phyloP scores from a whole-genome alignment of 129 eudicot species.

The Silybum marianum region DNA sequence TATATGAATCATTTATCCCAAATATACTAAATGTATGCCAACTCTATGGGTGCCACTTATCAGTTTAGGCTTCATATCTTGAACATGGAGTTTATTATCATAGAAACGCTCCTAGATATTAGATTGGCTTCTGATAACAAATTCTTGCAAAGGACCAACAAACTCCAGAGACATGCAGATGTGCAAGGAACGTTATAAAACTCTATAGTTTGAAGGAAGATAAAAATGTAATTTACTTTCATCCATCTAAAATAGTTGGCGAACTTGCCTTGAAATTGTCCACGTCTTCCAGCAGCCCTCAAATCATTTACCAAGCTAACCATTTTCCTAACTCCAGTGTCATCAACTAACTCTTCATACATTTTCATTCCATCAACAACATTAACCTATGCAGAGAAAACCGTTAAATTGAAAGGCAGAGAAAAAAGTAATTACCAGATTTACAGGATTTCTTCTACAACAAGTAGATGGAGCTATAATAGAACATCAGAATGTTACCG shows the following conservation, averaged over 20 bases:
- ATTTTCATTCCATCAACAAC: constrained; percentile 60
- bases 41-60: not conserved
- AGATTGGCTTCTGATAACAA: not conserved
- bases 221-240: not conserved
- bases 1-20: not conserved
- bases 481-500: constrained; percentile 34
- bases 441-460: not conserved
- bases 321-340: constrained; percentile 49
- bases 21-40: not conserved
- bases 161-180: not conserved
- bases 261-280: constrained; percentile 63
- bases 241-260: not conserved
- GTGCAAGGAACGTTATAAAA: not conserved
- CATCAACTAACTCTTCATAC: constrained; percentile 47
- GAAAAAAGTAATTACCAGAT: not conserved
- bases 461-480: constrained; percentile 2
- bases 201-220: not conserved
- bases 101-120: not conserved
- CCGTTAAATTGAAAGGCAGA: constrained; percentile 7
- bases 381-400: constrained; percentile 45
- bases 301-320: constrained; percentile 48
- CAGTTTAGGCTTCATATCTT: not conserved
- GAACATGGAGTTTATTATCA: not conserved
- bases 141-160: not conserved
- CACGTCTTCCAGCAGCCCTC: constrained; percentile 54